Evolutionary conservation across 352 stramenopile species (phyloP), one percentile per base, ranked within the genome.

Genomic region (Bremia lactucae): DNA sequence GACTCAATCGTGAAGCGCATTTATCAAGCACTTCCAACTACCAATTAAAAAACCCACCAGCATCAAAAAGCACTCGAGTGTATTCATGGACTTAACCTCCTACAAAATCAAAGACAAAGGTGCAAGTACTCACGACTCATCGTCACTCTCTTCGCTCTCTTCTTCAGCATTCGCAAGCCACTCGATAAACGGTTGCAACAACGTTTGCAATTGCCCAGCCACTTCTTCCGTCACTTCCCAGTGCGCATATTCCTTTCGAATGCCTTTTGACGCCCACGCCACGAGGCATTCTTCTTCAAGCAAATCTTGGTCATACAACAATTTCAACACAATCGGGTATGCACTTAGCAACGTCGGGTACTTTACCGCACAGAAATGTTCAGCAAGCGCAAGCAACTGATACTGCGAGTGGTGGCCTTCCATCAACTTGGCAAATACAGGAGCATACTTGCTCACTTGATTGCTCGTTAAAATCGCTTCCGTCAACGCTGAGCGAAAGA

Each of bases 81-180:
- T 33, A 33, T 33, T 33, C n/a, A 6, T 33, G 4, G 1, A n/a
- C n/a, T 15, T 13, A 33, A 33, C 0, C 4, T 2, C 2, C n/a
- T 33, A 4, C 28, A 14, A 16, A 1, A 33, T 6, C 15, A 14
- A 13, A 15, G 1, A 33, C 28, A 14, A n/a, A n/a, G n/a, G n/a
- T n/a, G n/a, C n/a, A n/a, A n/a, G n/a, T n/a, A n/a, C n/a, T n/a
- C n/a, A n/a, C n/a, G n/a, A 28, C 24, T 28, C 24, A 10, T 28
- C 24, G 3, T 85, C 77, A 31, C 87, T 91, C 49, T 33, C 28
- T 13, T n/a, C n/a, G n/a, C n/a, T n/a, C n/a, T 95, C 86, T 34
- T 96, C 87, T 47, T 96, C 87, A 31, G 88, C 90, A 66, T 98
- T 96, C 75, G 97, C 81, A 22, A 98, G 83, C 95, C 95, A 98